These are phyloP conservation scores for Fusarium nisikadoi DNA, from an alignment of 2,329 filamentous ascomycete genomes.

Conservation along the genomic window DNA sequence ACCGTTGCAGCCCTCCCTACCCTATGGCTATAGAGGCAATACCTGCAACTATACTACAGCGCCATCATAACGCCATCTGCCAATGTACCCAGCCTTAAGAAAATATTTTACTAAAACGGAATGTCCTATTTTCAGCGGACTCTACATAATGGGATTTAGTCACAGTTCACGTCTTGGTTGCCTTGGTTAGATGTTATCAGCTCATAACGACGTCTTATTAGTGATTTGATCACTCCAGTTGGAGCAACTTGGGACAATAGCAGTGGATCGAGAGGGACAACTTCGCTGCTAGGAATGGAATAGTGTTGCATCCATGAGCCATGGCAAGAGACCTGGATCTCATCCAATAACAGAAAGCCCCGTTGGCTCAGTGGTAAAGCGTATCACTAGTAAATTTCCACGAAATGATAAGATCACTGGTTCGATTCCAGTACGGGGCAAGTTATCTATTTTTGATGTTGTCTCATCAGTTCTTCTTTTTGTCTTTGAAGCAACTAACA, in stretches of 20 bases:
- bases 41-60: background rate
- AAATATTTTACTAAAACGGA: too few relatives aligned
- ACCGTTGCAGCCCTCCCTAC: background rate
- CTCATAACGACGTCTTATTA: fast-evolving
- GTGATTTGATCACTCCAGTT: fast-evolving
- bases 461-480: fast-evolving
- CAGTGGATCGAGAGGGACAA: too few relatives aligned
- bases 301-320: fast-evolving
- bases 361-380: conserved; percentile 29
- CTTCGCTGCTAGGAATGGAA: fast-evolving
- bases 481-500: background rate
- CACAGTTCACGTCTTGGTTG: fast-evolving
- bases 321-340: fast-evolving
- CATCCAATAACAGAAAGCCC: conserved; percentile 8
- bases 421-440: conserved; percentile 27
- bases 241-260: fast-evolving
- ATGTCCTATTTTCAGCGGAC: too few relatives aligned
- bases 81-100: too few relatives aligned
- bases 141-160: too few relatives aligned
- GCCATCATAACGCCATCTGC: background rate
- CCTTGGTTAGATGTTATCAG: background rate
- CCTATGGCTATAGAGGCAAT: background rate
- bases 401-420: conserved; percentile 26
- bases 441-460: fast-evolving
- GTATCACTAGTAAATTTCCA: conserved; percentile 16